phyloP scores from a whole-genome alignment of 139 green algal species.

The Bryopsis sp. region DNA sequence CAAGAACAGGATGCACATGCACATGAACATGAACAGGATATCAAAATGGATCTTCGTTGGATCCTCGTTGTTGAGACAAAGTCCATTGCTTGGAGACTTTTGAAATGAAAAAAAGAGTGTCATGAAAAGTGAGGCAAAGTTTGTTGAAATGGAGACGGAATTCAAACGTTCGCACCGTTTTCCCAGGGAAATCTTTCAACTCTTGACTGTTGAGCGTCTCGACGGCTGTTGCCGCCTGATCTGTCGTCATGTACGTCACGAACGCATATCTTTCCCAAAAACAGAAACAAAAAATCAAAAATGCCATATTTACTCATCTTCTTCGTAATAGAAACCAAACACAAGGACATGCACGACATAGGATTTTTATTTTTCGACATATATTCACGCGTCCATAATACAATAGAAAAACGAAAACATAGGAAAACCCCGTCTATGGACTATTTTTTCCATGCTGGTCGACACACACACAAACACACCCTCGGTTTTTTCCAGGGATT shows the following conservation, averaged over 20 bases:
- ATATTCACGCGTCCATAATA: conserved; percentile 1
- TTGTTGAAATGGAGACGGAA: background rate
- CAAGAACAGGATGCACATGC: background rate
- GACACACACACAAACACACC: conserved; percentile 24
- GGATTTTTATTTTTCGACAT: too few species aligned
- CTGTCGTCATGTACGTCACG: conserved; percentile 53
- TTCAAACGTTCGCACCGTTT: conserved; percentile 34
- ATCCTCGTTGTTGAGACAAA: background rate
- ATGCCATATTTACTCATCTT: background rate
- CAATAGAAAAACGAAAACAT: background rate
- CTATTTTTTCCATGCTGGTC: background rate
- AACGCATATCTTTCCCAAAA: conserved; percentile 53
- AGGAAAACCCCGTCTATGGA: background rate
- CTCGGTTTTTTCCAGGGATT: conserved; percentile 52
- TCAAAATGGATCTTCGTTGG: background rate
- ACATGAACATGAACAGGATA: background rate
- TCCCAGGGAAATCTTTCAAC: conserved; percentile 47
- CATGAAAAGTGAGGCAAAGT: background rate
- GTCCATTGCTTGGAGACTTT: background rate
- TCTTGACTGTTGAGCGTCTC: conserved; percentile 39
- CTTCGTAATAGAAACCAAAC: background rate
- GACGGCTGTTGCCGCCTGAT: conserved; percentile 42
- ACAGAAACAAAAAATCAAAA: background rate
- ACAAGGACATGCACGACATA: background rate
- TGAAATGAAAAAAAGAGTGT: background rate